phyloP scores from a whole-genome alignment of 73 alveolate species.

The Blepharisma japonicum region DNA sequence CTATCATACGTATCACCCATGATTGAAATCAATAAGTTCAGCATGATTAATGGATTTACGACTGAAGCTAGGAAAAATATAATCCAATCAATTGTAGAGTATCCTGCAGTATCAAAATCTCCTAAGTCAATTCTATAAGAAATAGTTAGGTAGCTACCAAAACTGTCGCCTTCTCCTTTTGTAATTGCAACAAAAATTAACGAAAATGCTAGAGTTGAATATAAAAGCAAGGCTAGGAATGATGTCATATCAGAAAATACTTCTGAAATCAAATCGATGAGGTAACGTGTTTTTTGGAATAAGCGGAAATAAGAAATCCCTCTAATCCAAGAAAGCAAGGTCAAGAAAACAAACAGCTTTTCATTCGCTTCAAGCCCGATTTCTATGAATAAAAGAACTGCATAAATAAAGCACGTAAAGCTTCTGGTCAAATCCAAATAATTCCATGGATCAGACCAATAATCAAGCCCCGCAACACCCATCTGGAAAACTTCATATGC shows the following conservation, averaged over 20 bases:
- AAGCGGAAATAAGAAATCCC: conserved; percentile 1
- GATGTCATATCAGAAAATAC: background rate
- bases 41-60: background rate
- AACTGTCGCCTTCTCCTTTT: conserved; percentile 8
- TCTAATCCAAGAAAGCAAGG: background rate
- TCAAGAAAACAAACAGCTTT: background rate
- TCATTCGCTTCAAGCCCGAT: background rate
- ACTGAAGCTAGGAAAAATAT: background rate
- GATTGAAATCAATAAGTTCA: background rate
- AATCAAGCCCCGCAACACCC: background rate
- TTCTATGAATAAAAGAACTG: background rate
- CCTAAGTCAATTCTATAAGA: background rate
- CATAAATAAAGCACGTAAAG: background rate
- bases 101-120: background rate
- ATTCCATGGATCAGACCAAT: background rate
- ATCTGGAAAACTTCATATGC: background rate
- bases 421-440: background rate
- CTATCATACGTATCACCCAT: conserved; percentile 1
- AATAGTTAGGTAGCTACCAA: background rate
- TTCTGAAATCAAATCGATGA: background rate
- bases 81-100: background rate
- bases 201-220: background rate
- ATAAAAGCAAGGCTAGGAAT: background rate
- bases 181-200: background rate
- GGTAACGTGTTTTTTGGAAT: background rate